Conservation (phyloP, 108 stramenopile species). For the Cyclotella choctawhatcheeana region DNA sequence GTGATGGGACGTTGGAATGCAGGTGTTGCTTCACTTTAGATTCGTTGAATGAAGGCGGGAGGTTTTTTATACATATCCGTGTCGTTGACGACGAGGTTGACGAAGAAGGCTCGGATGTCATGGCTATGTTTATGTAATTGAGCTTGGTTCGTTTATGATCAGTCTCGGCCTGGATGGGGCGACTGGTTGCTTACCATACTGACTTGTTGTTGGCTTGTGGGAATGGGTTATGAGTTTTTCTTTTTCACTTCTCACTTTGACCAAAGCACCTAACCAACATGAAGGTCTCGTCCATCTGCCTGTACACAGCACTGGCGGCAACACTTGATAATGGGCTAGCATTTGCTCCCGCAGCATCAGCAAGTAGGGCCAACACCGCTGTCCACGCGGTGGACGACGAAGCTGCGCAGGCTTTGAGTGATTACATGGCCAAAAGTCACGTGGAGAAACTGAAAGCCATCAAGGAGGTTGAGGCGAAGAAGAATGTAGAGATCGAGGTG, state of each 20-base stretch:
- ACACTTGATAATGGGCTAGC: slow-evolving; percentile 12
- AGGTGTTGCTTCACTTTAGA: slow-evolving; percentile 64
- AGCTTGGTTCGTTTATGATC: too few species aligned
- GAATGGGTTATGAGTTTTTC: slow-evolving; percentile 4
- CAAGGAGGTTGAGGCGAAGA: slow-evolving; percentile 65
- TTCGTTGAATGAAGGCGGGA: slow-evolving; percentile 72
- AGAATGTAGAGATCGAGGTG: slow-evolving; percentile 76
- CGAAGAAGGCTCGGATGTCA: slow-evolving; percentile 8
- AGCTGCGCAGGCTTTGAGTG: slow-evolving; percentile 49
- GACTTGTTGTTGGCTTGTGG: not conserved
- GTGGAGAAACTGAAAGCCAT: slow-evolving; percentile 79
- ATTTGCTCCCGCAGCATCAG: slow-evolving; percentile 22
- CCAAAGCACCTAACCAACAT: not conserved
- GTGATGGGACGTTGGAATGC: slow-evolving; percentile 32
- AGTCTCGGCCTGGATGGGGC: too few species aligned
- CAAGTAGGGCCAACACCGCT: not conserved
- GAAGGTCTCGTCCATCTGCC: not conserved
- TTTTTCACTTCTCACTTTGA: not conserved
- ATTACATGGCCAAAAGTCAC: slow-evolving; percentile 85
- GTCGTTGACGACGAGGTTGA: slow-evolving; percentile 45
- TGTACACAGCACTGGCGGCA: not conserved
- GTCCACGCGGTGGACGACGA: slow-evolving; percentile 5
- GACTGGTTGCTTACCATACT: too few species aligned
- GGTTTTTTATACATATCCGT: slow-evolving; percentile 85
- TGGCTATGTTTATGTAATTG: too few species aligned